Evolutionary conservation across 1,139 yeast species (phyloP).

Genomic region (Chernovozyma aurita): DNA sequence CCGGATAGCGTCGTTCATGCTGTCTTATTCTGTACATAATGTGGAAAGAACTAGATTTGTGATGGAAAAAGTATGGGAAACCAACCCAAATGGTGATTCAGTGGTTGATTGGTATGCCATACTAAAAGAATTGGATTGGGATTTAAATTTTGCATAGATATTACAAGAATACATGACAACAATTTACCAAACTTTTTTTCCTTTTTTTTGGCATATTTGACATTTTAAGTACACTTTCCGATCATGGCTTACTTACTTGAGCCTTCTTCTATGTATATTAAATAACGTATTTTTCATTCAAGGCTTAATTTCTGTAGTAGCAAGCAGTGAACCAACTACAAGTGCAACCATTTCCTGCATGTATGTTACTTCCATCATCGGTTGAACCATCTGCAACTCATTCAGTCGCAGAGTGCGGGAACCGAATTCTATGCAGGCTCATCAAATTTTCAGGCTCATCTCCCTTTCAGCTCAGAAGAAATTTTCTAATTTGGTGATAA

Average conservation of each 20-base stretch:
- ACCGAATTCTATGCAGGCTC: background rate
- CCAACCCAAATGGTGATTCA: constrained; percentile 32
- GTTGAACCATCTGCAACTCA: too few relatives aligned
- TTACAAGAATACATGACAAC: background rate
- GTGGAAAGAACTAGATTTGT: constrained; percentile 55
- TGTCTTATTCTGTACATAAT: constrained; percentile 65
- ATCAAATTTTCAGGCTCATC: constrained; percentile 6
- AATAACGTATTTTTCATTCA: background rate
- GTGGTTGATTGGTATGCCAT: constrained; percentile 64
- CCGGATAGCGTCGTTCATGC: constrained; percentile 53
- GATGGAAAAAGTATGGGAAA: constrained; percentile 49
- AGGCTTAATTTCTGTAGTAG: too few relatives aligned
- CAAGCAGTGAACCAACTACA: too few relatives aligned
- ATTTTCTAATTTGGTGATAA: too few relatives aligned
- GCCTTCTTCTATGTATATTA: too few relatives aligned
- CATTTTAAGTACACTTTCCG: too few relatives aligned
- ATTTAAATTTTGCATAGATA: constrained; percentile 62
- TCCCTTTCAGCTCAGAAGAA: constrained; percentile 3
- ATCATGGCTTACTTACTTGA: too few relatives aligned
- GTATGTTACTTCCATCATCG: too few relatives aligned
- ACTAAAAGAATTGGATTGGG: constrained; percentile 69
- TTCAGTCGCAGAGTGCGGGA: background rate
- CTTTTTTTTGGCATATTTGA: too few relatives aligned
- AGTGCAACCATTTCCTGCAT: too few relatives aligned
- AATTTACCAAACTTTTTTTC: too few relatives aligned